Base-by-base conservation (phyloP, 345 rosid genomes). In the Dipteronia sinensis region DNA sequence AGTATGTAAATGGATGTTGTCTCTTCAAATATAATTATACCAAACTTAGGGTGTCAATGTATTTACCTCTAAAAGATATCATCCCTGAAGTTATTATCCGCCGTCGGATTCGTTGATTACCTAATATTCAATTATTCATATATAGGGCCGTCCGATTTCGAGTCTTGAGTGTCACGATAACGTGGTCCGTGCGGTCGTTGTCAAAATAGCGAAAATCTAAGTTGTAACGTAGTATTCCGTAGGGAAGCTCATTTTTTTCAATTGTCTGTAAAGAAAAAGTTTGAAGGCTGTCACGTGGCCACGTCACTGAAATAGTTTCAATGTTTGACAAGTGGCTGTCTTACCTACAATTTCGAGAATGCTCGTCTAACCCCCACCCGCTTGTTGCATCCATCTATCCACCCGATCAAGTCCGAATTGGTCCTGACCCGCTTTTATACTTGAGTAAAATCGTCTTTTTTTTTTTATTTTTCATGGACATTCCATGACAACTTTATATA, bases 141-240 rank as follows among this genome's bases (percentile, higher is more conserved):
- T 42, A 7, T 42, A 42, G 46, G 11, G 46, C 46, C 11, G 11
- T 42, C 10, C 46, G 46, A 42, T 42, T 42, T 1, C 46, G 46
- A 42, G 46, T 9, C 2, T 1, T 42, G 46, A 42, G 11, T 9
- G 46, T 73, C 42, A 6, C 17, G 42, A 34, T 67, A 61, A 55
- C 38, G 64, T 22, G 78, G 55, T 53, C 44, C 82, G 77, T 16
- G n/a, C 64, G 15, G 65, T 65, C 55, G 51, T 55, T 76, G 34
- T 80, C 83, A 25, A n/a, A 59, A 3, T 15, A 55, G 0, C 0
- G 65, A 51, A 55, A 11, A 59, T 17, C 46, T 31, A 9, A n/a
- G 61, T 16, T n/a, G n/a, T n/a, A n/a, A n/a, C n/a, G n/a, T n/a
- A 2, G 71, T 51, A 17, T 16, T 23, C 67, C 38, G 53, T 66